These are phyloP conservation scores for Atkinsonella texensis DNA, from an alignment of 2,329 filamentous ascomycete species.

Conservation along the genomic window DNA sequence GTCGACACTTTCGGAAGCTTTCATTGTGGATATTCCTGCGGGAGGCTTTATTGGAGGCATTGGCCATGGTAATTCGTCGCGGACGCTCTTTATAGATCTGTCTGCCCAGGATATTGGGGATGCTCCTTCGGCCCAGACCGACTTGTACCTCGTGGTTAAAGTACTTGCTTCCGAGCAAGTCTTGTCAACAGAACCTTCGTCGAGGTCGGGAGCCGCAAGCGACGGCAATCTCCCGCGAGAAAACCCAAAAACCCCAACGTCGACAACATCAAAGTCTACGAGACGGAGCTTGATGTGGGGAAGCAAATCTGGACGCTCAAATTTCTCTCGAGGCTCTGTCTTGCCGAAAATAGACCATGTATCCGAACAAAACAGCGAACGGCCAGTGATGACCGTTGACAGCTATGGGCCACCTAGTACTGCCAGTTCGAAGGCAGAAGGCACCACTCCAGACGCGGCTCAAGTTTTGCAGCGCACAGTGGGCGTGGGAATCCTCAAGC, in stretches of 20 bases:
- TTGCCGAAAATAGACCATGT: constrained; percentile 42
- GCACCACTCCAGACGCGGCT: constrained; percentile 9
- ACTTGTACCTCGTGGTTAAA: constrained; percentile 75
- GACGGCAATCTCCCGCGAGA: constrained; percentile 32
- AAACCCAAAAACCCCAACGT: constrained; percentile 33
- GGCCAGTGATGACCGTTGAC: constrained; percentile 30
- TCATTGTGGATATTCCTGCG: constrained; percentile 63
- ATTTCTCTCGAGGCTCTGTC: constrained; percentile 38
- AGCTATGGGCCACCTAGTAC: constrained; percentile 39
- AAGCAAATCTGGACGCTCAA: constrained; percentile 41
- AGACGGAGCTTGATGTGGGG: constrained; percentile 62
- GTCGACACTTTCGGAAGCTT: constrained; percentile 68
- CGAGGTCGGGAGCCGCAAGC: constrained; percentile 36
- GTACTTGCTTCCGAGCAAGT: constrained; percentile 51
- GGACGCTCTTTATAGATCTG: constrained; percentile 80
- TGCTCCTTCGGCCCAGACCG: constrained; percentile 48
- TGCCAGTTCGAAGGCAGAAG: constrained; percentile 34
- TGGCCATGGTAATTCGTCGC: constrained; percentile 54
- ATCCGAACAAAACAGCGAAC: constrained; percentile 37
- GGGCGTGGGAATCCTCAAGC: constrained; percentile 64
- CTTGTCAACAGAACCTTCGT: constrained; percentile 31
- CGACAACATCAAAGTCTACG: constrained; percentile 39
- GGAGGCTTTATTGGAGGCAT: constrained; percentile 59
- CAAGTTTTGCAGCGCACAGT: constrained; percentile 43
- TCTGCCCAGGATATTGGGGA: constrained; percentile 62